Evolutionary conservation across 331 rosid species (phyloP), one percentile per base, ranked within the genome.

Genomic region (Rosa hybrid): DNA sequence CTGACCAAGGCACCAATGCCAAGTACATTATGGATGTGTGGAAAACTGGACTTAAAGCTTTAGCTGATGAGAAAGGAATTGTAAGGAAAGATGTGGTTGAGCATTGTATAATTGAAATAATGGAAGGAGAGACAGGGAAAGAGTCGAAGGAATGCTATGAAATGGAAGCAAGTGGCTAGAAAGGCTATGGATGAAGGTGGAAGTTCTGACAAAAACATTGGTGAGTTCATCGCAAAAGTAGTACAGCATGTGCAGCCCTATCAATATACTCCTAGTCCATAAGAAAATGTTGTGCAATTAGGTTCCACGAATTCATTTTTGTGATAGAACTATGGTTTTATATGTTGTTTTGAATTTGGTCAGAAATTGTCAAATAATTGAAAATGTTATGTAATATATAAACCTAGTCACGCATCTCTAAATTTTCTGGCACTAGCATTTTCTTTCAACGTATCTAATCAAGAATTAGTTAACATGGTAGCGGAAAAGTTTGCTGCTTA

Each of bases 1-100:
- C 84, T 4, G 89, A 87, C n/a, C 93, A 91, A 13, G 10, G 2
- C 49, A 81, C 82, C 0, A 87, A 85, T 30, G 91, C 94, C 4
- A 89, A 85, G 87, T 73, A 1, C 8, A 21, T 90, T 2, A 74
- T 7, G 48, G 91, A 89, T 78, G 78, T 89, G 11, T 88, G 92
- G 92, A 88, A 84, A 39, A 34, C 62, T 7, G 94, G 91, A 62
- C 6, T 84, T 0, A 85, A 73, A 53, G 77, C 82, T 62, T 25
- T 25, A 0, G 39, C 46, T 3, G 84, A 89, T 78, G 80, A 73
- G 21, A 74, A 69, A 0, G 70, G 83, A 11, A 54, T 91, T 21
- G 92, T 88, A 10, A 74, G 79, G 27, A 11, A 80, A 51, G 72
- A 78, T 8, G 77, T 14, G 8, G 21, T 82, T 56, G 85, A 79